Percentiles rank a stretch among this genome's conserved stretches.
phyloP scores from a whole-genome alignment of 2,329 filamentous ascomycete genomes.

The Aaosphaeria arxii region DNA sequence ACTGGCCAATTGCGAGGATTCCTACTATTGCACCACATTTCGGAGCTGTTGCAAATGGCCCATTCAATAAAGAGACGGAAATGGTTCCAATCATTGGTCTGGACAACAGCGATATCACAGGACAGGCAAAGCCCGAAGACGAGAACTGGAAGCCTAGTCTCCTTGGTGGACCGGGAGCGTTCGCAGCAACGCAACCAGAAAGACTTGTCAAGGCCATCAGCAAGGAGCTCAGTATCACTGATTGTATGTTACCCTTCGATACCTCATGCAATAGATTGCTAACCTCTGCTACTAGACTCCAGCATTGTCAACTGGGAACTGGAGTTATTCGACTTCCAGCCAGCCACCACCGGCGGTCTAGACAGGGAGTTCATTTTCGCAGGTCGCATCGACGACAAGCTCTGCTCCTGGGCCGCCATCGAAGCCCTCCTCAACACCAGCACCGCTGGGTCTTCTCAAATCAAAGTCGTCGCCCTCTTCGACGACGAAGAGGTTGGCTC shows the following conservation, averaged over 20 bases:
- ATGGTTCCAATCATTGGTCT: conserved; percentile 92
- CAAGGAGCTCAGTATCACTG: conserved; percentile 69
- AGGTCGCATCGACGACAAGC: conserved; percentile 93
- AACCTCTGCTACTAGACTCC: conserved; percentile 42
- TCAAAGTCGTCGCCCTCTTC: conserved; percentile 92
- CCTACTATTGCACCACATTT: conserved; percentile 94
- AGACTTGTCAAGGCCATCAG: conserved; percentile 81
- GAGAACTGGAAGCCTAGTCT: conserved; percentile 39
- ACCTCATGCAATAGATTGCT: conserved; percentile 1
- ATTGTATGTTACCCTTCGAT: conserved; percentile 41
- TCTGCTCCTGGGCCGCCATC: conserved; percentile 90
- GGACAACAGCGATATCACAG: conserved; percentile 63
- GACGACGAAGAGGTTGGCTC: conserved; percentile 97
- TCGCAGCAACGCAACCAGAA: conserved; percentile 79
- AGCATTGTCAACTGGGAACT: conserved; percentile 94
- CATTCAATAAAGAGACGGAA: conserved; percentile 85
- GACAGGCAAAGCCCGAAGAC: conserved; percentile 20
- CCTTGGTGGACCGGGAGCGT: conserved; percentile 66
- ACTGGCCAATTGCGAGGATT: conserved; percentile 87
- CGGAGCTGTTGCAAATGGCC: conserved; percentile 64
- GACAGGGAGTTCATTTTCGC: conserved; percentile 94
- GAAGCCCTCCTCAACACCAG: conserved; percentile 71
- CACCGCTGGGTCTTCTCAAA: conserved; percentile 58
- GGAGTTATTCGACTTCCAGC: conserved; percentile 88
- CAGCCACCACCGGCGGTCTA: conserved; percentile 77